A percentile compares a stretch with the other conserved stretches of the same genome.
phyloP scores from a whole-genome alignment of 1,139 yeast species.

The Scheffersomyces parashehatae region DNA sequence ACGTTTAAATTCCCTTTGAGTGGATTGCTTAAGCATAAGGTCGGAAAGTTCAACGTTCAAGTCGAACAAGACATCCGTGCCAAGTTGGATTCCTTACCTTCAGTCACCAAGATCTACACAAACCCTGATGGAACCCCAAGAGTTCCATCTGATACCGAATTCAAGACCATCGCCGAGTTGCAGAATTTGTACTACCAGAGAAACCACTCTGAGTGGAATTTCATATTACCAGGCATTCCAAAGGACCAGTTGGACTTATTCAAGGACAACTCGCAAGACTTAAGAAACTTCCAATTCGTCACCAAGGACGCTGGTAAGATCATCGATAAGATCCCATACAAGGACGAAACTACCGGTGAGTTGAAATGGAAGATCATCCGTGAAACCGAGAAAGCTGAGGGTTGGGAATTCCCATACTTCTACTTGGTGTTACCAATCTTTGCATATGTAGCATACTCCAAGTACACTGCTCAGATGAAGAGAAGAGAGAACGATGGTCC shows the following conservation, averaged over 20 bases:
- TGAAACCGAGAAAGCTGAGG: slow-evolving; percentile 73
- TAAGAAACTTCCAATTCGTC: slow-evolving; percentile 59
- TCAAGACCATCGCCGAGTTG: slow-evolving; percentile 72
- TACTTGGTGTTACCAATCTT: slow-evolving; percentile 69
- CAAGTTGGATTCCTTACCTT: slow-evolving; percentile 50
- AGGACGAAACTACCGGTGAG: slow-evolving; percentile 76
- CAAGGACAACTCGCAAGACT: slow-evolving; percentile 63
- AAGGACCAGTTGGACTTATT: slow-evolving; percentile 60
- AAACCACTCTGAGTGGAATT: slow-evolving; percentile 62
- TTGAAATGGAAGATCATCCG: slow-evolving; percentile 79
- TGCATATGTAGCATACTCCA: slow-evolving; percentile 43
- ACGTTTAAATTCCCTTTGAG: slow-evolving; percentile 45
- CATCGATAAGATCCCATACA: slow-evolving; percentile 82
- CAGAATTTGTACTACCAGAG: slow-evolving; percentile 62
- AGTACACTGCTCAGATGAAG: slow-evolving; percentile 47
- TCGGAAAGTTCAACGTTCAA: slow-evolving; percentile 40
- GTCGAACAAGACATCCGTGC: slow-evolving; percentile 46
- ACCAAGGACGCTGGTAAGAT: slow-evolving; percentile 66
- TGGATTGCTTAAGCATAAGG: slow-evolving; percentile 39
- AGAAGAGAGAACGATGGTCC: slow-evolving; percentile 48
- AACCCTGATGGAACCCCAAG: slow-evolving; percentile 79
- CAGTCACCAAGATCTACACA: slow-evolving; percentile 62
- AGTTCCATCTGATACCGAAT: slow-evolving; percentile 69
- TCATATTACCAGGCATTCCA: slow-evolving; percentile 54
- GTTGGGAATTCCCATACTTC: slow-evolving; percentile 81